phyloP scores from a whole-genome alignment of 1,284 basidiomycete genomes.

The Stereum hirsutum region DNA sequence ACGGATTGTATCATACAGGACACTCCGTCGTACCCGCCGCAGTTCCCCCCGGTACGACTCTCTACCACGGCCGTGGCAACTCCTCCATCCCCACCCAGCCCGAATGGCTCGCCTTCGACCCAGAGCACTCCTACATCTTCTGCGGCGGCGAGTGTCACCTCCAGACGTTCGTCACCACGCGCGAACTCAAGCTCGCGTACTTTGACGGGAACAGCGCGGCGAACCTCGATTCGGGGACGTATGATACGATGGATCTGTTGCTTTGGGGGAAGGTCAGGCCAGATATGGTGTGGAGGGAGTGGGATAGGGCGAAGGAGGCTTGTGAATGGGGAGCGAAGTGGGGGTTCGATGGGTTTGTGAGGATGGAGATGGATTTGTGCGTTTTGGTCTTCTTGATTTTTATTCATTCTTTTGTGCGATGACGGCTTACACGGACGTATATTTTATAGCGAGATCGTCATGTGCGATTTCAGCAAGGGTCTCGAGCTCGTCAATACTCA shows the following conservation, averaged over 20 bases:
- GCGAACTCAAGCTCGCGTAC: conserved; percentile 12
- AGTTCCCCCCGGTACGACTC: conserved; percentile 12
- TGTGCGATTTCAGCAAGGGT: conserved; percentile 36
- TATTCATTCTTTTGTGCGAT: neutral
- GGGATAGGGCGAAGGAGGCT: conserved; percentile 7
- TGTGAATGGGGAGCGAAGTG: conserved; percentile 11
- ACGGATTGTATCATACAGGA: neutral
- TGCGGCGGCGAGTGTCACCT: conserved; percentile 6
- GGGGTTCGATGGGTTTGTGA: conserved; percentile 14
- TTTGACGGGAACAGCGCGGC: conserved; percentile 15
- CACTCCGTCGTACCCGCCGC: conserved; percentile 8
- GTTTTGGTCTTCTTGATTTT: conserved; percentile 8
- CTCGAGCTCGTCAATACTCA: conserved; percentile 26
- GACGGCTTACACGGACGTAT: neutral
- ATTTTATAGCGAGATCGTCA: conserved; percentile 37
- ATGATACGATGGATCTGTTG: conserved; percentile 11
- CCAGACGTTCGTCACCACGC: conserved; percentile 7
- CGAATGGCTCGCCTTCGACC: conserved; percentile 16
- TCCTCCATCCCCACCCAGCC: conserved; percentile 6
- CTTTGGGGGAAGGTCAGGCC: conserved; percentile 5
- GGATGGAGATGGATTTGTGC: conserved; percentile 43
- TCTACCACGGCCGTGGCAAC: conserved; percentile 14
- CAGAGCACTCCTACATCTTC: conserved; percentile 13
- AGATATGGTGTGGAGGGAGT: conserved; percentile 6
- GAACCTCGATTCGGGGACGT: conserved; percentile 7